Evolutionary conservation across 2,329 filamentous ascomycete species (phyloP), one percentile per base, ranked within the genome.

Genomic region (Aspergillaceae sp.): DNA sequence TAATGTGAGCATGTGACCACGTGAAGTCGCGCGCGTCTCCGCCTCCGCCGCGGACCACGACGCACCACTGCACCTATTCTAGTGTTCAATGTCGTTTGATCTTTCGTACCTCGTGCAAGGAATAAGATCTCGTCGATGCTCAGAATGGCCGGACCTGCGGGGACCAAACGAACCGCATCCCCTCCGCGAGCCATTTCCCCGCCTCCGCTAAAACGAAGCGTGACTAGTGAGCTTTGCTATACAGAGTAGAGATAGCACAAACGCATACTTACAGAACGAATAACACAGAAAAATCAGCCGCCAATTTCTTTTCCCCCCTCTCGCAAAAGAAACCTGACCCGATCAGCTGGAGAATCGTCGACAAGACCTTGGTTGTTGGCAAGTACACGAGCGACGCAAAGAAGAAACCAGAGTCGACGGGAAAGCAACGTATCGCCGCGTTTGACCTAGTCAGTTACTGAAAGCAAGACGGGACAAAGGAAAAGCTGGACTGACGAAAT

Each of bases 291-390:
- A 62, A 60, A 32, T 80, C 84, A 1, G 80, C 94, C 1, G 78
- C 86, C 19, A 87, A 78, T 45, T 97, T 97, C 72, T 97, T 97
- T 68, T 94, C 83, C 0, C 90, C 90, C 0, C 63, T 77, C 0
- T 96, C 89, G 0, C 80, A 95, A 64, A 96, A 94, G 63, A 81
- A 84, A 30, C 86, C 87, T 9, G 83, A 90, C 42, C 79, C 78
- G 47, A 80, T 86, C 43, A 72, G 68, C 7, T 97, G 92, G 87
- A 66, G 74, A 6, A 63, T 76, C 65, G 74, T 73, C 68, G 84
- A 78, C 63, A 83, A 73, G 62, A 84, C 84, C 3, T 73, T 96
- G 26, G 75, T 97, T 4, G 77, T 92, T 27, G 89, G 82, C n/a
- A 81, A 78, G 49, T 90, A 87, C 60, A 65, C 75, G 77, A 0